Percentiles rank a stretch among this genome's conserved stretches.
Conservation (phyloP, 306 rosid genomes). For the Aeschynomene evenia region DNA sequence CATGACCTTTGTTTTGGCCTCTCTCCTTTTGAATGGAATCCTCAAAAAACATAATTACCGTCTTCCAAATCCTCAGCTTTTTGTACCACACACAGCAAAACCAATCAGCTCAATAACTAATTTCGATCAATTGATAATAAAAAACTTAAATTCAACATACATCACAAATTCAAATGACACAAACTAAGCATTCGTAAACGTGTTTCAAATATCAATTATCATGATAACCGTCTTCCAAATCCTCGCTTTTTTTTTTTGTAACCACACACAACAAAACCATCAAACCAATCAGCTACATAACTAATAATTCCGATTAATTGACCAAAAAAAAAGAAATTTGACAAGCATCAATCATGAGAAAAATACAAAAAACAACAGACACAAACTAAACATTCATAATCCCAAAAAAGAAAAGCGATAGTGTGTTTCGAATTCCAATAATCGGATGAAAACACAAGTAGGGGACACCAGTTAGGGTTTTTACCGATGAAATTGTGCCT, state of each 20-base stretch:
- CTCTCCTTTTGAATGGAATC: slow-evolving; percentile 40
- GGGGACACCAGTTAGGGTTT: slow-evolving; percentile 28
- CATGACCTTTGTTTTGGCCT: slow-evolving; percentile 53
- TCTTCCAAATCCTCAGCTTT: slow-evolving; percentile 48
- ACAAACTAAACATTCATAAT: neutral
- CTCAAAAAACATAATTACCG: slow-evolving; percentile 53
- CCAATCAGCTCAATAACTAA: slow-evolving; percentile 36
- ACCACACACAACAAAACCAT: no score
- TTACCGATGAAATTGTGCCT: slow-evolving; percentile 35
- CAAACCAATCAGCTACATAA: no score
- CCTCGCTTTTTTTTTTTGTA: no score
- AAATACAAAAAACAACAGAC: no score
- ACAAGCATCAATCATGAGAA: no score
- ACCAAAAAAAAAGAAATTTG: no score
- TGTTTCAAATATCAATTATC: neutral
- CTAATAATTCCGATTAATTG: no score
- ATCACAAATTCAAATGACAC: neutral
- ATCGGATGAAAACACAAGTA: neutral
- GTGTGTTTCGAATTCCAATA: no score
- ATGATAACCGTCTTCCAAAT: no score
- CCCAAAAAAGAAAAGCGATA: no score
- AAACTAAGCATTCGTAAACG: neutral
- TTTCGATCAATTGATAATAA: neutral
- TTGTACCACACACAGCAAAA: slow-evolving; percentile 34
- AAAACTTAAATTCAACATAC: neutral